phyloP scores from a whole-genome alignment of 768 basidiomycete genomes.

The Cystobasidium tubakii region DNA sequence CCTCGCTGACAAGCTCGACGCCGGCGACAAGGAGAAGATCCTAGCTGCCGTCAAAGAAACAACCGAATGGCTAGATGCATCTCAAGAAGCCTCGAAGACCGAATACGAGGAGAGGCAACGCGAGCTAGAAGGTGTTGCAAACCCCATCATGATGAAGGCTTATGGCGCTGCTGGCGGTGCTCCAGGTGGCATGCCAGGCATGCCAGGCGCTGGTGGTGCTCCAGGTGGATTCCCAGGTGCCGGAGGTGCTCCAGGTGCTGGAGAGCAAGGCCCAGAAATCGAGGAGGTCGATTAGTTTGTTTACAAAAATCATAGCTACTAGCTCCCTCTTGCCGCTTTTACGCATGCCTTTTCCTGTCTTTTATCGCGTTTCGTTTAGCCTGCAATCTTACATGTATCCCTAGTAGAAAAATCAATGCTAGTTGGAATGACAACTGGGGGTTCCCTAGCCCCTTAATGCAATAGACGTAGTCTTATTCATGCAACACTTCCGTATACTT shows the following conservation, averaged over 20 bases:
- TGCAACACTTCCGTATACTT: not conserved
- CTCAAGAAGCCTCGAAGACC: conserved; percentile 85
- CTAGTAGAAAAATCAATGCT: not conserved
- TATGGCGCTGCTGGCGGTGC: conserved; percentile 63
- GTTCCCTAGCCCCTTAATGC: not conserved
- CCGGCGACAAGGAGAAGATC: conserved; percentile 77
- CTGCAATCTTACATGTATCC: not conserved
- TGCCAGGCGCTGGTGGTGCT: conserved; percentile 60
- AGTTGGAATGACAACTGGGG: not conserved
- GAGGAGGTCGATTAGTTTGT: conserved; percentile 36
- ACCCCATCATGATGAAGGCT: conserved; percentile 64
- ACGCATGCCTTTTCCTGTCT: not conserved
- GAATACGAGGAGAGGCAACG: conserved; percentile 90
- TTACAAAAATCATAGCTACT: too few species aligned
- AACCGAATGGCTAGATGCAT: conserved; percentile 72
- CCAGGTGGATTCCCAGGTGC: conserved; percentile 47
- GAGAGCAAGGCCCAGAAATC: conserved; percentile 55
- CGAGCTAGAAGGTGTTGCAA: conserved; percentile 77
- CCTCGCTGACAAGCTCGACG: conserved; percentile 77
- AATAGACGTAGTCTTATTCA: not conserved
- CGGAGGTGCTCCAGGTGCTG: conserved; percentile 36
- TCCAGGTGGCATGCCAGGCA: conserved; percentile 66
- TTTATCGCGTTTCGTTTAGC: too few species aligned
- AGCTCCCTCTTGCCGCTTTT: not conserved
- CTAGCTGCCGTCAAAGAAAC: conserved; percentile 73